Base-by-base conservation (phyloP, 345 rosid genomes). In the Euclidium syriacum region DNA sequence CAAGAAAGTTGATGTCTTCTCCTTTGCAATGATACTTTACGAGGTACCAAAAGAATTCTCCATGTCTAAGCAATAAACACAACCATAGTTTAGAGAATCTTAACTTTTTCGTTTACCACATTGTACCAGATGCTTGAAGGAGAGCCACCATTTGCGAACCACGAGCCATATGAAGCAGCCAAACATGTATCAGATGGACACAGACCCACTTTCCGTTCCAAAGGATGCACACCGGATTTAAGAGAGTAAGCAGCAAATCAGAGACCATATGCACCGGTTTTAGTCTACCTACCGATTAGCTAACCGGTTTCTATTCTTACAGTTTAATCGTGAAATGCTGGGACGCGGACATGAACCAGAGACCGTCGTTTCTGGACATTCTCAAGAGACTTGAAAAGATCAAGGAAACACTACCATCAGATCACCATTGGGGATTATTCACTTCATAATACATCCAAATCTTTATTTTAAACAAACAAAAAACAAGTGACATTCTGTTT, bases 1-100 rank as follows among this genome's bases (percentile, higher is more conserved):
- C 79, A 94, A 94, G 82, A 94, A 90, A 77, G 99, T 94, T 49
- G 99, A 94, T 62, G 99, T 94, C 70, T 94, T 90, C 83, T 94
- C 97, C 17, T 94, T 94, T 54, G 99, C 88, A 18, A 94, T 94
- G 99, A 94, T 94, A 63, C 85, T 94, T 16, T 90, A 80, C 48
- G 95, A 94, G 97, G 96, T 94, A 84, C 50, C 11, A 69, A 54
- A 26, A 6, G 10, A 49, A 32, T 44, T n/a, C 15, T 26, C 25
- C 20, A 24, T 5, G 10, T 19, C 17, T 49, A 10, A 33, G 1
- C 12, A 52, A 6, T 33, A 52, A 19, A 49, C 44, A 38, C 26
- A 16, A 60, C 44, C 30, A 33, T 55, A 33, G 26, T 35, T 10
- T n/a, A 23, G 41, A 75, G 58, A 33, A 40, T 46, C 55, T 49